phyloP scores from a whole-genome alignment of 2,329 filamentous ascomycete species.

The Truncatella angustata region DNA sequence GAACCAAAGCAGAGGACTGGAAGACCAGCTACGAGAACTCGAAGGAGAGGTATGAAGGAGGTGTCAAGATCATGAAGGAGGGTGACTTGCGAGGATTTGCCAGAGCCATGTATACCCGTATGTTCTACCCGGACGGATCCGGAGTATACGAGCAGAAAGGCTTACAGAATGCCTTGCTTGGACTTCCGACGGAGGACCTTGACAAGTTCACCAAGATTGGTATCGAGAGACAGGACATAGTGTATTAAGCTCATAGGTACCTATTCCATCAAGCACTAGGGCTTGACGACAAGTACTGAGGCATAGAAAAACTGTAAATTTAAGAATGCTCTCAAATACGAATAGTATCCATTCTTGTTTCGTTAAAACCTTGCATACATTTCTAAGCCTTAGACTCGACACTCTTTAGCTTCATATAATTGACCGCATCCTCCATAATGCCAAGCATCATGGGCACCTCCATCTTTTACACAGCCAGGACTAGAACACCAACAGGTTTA shows the following conservation, averaged over 20 bases:
- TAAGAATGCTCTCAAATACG: too few species aligned
- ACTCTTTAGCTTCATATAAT: too few species aligned
- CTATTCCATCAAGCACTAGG: too few species aligned
- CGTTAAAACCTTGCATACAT: too few species aligned
- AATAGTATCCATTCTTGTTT: too few species aligned
- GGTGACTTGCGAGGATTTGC: conserved; percentile 7
- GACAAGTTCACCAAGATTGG: conserved; percentile 10
- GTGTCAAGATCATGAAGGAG: background rate
- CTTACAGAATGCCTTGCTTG: conserved; percentile 7
- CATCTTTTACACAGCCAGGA: too few species aligned
- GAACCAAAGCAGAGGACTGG: conserved; percentile 15
- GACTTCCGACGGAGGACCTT: conserved; percentile 11
- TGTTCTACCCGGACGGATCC: conserved; percentile 10
- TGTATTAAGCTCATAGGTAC: too few species aligned
- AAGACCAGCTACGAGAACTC: conserved; percentile 4
- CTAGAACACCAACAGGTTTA: too few species aligned
- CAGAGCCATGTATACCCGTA: conserved; percentile 8
- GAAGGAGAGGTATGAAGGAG: background rate
- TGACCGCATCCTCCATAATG: too few species aligned
- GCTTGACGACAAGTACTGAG: background rate
- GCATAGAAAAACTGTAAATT: background rate
- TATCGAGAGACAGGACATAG: background rate
- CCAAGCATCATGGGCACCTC: too few species aligned
- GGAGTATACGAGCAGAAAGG: conserved; percentile 5
- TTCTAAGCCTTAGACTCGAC: too few species aligned